phyloP scores from a whole-genome alignment of 371 early-diverging fungal species.

The Rhizopus delemar region DNA sequence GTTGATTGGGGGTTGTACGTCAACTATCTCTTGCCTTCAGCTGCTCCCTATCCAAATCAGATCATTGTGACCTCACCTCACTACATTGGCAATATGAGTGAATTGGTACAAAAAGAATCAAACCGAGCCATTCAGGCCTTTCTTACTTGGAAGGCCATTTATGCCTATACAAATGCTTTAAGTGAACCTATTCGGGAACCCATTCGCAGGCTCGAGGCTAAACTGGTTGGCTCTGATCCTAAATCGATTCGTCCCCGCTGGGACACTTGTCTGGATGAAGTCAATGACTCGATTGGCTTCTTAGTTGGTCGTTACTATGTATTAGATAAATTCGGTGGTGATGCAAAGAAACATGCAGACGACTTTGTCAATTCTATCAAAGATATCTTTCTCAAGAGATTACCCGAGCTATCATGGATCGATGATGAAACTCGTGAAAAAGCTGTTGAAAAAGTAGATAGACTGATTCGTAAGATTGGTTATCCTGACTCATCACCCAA shows the following conservation, averaged over 20 bases:
- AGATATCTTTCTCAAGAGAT: slow-evolving; percentile 41
- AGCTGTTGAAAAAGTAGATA: slow-evolving; percentile 50
- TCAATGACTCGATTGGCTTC: slow-evolving; percentile 45
- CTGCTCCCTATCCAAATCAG: slow-evolving; percentile 24
- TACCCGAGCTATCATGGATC: slow-evolving; percentile 55
- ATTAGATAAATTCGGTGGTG: slow-evolving; percentile 41
- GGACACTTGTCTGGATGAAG: slow-evolving; percentile 51
- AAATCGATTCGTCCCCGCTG: slow-evolving; percentile 48
- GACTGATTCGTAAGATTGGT: slow-evolving; percentile 48
- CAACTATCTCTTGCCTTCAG: slow-evolving; percentile 29
- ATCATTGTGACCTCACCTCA: slow-evolving; percentile 48
- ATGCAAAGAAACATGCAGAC: slow-evolving; percentile 42
- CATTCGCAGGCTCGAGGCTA: slow-evolving; percentile 30
- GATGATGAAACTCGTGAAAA: slow-evolving; percentile 50
- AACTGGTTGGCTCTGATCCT: slow-evolving; percentile 44
- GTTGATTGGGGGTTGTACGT: slow-evolving; percentile 51
- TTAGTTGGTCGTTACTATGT: slow-evolving; percentile 59
- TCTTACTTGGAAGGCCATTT: slow-evolving; percentile 49
- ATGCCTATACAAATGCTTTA: slow-evolving; percentile 28
- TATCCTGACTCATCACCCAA: slow-evolving; percentile 52
- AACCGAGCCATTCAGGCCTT: slow-evolving; percentile 41
- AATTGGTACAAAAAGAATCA: slow-evolving; percentile 30
- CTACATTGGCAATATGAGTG: slow-evolving; percentile 40
- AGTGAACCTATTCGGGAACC: slow-evolving; percentile 32
- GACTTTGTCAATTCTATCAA: slow-evolving; percentile 51